Base-by-base conservation (phyloP, 2,329 filamentous ascomycete genomes). In the Elsinoe arachidis region DNA sequence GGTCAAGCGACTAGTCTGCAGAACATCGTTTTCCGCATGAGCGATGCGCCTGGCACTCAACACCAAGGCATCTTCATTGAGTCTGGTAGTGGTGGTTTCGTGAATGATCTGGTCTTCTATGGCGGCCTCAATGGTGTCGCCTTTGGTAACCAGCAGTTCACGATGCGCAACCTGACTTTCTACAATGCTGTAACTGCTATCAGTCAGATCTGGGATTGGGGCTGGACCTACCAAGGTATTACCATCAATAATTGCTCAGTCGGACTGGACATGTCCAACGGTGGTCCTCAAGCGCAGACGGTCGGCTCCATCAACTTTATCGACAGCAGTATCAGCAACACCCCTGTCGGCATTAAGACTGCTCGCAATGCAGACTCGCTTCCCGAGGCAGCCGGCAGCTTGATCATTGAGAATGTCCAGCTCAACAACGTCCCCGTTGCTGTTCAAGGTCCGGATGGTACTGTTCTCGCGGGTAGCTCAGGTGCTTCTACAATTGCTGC, bases 201-300 rank as follows among this genome's bases (percentile, higher is more conserved):
- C 62, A 88, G 81, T 74, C 86, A 93, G 84, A 90, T 90, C 77
- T 95, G 90, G 90, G 88, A 92, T 75, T 95, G 89, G 89, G 77
- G 52, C 17, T 55, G 52, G 52, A 55, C 52, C 12, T 55, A 43
- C 10, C 38, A 39, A 19, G 52, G 23, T 7, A 39, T 55, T 19
- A 26, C 35, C 7, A 55, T 55, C 52, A 26, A 43, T 55, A 80
- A 80, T 64, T 82, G 79, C 63, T 65, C 68, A 2, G 72, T 77
- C 35, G 81, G 77, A 3, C 65, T 85, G 3, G 75, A 80, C 51
- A 78, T 83, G 63, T 68, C 68, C 2, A 69, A 68, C 23, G 75
- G 73, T 1, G 74, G 72, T 14, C 62, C 65, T 21, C 67, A 67
- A 3, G 71, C 69, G 1, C 74, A 79, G 58, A 70, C 69, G 6